These are phyloP conservation scores for Trametes polyzona DNA, from an alignment of 1,284 basidiomycete species.

Conservation along the genomic window DNA sequence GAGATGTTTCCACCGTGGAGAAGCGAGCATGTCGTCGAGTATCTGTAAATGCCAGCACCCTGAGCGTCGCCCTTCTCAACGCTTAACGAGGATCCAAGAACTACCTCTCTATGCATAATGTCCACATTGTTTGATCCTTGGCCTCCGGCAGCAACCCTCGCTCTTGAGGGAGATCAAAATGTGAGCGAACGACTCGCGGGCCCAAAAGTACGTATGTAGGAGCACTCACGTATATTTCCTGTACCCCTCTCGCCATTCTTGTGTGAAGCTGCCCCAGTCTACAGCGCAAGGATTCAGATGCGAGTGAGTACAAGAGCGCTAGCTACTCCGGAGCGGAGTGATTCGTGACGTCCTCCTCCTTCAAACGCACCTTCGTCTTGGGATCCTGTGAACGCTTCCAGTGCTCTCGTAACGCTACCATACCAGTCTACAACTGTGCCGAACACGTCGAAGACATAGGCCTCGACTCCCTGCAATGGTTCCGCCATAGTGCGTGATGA, in stretches of 20 bases:
- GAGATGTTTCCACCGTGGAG: constrained; percentile 51
- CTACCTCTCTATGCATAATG: constrained; percentile 58
- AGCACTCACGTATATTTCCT: constrained; percentile 46
- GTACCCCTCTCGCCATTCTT: constrained; percentile 62
- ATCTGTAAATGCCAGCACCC: no score
- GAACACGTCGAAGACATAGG: constrained; percentile 65
- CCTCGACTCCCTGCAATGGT: constrained; percentile 45
- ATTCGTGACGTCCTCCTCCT: no score
- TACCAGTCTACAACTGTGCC: constrained; percentile 70
- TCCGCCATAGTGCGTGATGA: neutral
- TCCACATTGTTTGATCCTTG: constrained; percentile 57
- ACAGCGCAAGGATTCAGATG: neutral
- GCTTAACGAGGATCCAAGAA: neutral
- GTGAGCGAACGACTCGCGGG: neutral
- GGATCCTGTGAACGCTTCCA: constrained; percentile 35
- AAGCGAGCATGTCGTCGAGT: constrained; percentile 55
- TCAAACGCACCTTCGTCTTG: constrained; percentile 27
- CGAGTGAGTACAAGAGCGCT: no score
- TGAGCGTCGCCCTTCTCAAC: no score
- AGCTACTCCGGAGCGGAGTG: no score
- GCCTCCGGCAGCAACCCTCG: constrained; percentile 46
- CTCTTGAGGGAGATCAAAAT: constrained; percentile 19
- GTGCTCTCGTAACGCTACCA: constrained; percentile 47
- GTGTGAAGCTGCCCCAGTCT: constrained; percentile 54
- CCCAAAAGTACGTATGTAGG: no score